These are phyloP conservation scores for Coemansia sp. DNA, from an alignment of 371 early-diverging fungal genomes.

Conservation along the genomic window DNA sequence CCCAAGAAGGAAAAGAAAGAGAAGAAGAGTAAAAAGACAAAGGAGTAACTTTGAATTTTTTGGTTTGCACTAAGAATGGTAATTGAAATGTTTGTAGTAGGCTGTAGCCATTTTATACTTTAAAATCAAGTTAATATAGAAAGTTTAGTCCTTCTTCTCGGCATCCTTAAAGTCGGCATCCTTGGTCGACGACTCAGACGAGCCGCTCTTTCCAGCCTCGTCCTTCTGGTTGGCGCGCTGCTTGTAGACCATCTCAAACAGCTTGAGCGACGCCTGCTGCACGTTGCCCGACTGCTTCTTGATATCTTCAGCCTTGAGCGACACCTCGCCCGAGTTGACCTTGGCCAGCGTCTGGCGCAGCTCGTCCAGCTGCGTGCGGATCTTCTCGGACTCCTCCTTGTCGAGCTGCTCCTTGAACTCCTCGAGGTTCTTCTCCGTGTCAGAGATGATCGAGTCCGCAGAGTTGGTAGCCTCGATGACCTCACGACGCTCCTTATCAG, in stretches of 20 bases:
- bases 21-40: conserved; percentile 4
- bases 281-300: conserved; percentile 69
- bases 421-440: conserved; percentile 90
- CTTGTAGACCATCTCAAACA: conserved; percentile 97
- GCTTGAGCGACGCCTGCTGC: conserved; percentile 84
- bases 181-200: conserved; percentile 43
- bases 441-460: conserved; percentile 86
- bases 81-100: too few relatives aligned
- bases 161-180: conserved; percentile 55
- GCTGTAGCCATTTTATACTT: too few relatives aligned
- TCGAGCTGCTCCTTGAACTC: conserved; percentile 94
- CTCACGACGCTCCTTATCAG: conserved; percentile 89
- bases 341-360: conserved; percentile 65
- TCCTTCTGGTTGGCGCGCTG: conserved; percentile 54
- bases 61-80: too few relatives aligned
- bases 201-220: background rate
- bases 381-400: conserved; percentile 73
- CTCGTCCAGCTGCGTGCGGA: conserved; percentile 74
- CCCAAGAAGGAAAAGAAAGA: conserved; percentile 1
- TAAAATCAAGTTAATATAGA: background rate
- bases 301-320: conserved; percentile 61
- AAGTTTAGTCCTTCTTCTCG: conserved; percentile 53
- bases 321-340: conserved; percentile 61
- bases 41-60: background rate
- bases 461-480: conserved; percentile 91